Conservation (phyloP, 2,329 filamentous ascomycete genomes). For the Ophiocordyceps camponoti-rufipedis region DNA sequence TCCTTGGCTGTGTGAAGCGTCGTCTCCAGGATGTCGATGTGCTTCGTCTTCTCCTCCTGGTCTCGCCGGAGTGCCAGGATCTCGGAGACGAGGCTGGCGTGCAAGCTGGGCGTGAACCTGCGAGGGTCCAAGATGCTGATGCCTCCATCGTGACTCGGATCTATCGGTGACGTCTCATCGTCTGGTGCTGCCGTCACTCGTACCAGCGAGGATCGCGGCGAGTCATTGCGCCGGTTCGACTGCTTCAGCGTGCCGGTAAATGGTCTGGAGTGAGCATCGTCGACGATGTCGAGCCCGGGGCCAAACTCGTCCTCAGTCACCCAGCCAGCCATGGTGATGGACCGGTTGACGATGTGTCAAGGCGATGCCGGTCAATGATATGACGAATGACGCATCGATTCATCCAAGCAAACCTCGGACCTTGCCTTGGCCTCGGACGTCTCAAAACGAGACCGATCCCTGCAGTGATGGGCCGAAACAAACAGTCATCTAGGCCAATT, state of each 20-base stretch:
- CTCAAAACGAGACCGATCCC: slow-evolving; percentile 3
- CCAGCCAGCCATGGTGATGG: slow-evolving; percentile 32
- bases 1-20: slow-evolving; percentile 51
- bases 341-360: background rate
- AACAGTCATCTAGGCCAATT: slow-evolving; percentile 1
- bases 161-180: slow-evolving; percentile 33
- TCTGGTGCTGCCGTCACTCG: slow-evolving; percentile 22
- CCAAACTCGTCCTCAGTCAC: slow-evolving; percentile 46
- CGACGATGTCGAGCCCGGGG: slow-evolving; percentile 31
- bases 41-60: slow-evolving; percentile 71
- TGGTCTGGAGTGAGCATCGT: slow-evolving; percentile 54
- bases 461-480: slow-evolving; percentile 1
- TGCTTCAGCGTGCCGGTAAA: slow-evolving; percentile 44
- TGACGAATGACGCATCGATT: slow-evolving; percentile 1
- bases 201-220: slow-evolving; percentile 46
- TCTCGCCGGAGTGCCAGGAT: slow-evolving; percentile 77
- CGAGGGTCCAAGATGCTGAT: slow-evolving; percentile 70
- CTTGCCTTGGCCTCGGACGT: background rate
- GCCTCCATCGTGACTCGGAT: slow-evolving; percentile 46
- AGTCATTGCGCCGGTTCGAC: slow-evolving; percentile 44
- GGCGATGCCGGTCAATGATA: background rate
- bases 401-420: background rate
- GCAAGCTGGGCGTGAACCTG: slow-evolving; percentile 84
- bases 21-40: slow-evolving; percentile 71
- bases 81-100: slow-evolving; percentile 87